Percentiles rank a stretch among this genome's conserved stretches.
These are phyloP conservation scores for Fonsecaea nubica DNA, from an alignment of 2,329 filamentous ascomycete genomes.

Conservation along the genomic window DNA sequence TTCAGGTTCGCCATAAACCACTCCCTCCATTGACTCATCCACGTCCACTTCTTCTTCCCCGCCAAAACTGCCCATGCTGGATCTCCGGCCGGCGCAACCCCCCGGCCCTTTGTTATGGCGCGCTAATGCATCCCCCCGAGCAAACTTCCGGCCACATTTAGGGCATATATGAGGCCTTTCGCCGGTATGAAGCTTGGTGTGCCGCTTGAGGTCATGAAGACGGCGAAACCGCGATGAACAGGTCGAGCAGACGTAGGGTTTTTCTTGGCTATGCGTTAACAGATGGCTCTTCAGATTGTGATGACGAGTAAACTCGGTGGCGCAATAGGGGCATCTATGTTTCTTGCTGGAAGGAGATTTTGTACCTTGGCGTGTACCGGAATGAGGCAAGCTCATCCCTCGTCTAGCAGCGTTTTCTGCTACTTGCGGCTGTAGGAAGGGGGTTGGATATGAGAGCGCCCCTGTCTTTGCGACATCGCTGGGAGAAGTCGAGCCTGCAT, in stretches of 20 bases:
- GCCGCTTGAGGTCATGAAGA: slow-evolving; percentile 92
- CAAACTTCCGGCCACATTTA: slow-evolving; percentile 93
- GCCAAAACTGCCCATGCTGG: slow-evolving; percentile 82
- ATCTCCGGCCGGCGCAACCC: slow-evolving; percentile 88
- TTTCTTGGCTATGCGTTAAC: slow-evolving; percentile 96
- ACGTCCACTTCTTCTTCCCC: slow-evolving; percentile 70
- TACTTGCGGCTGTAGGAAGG: slow-evolving; percentile 56
- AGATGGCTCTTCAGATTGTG: slow-evolving; percentile 98
- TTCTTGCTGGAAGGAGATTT: slow-evolving; percentile 81
- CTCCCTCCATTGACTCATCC: slow-evolving; percentile 68
- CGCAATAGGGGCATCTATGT: slow-evolving; percentile 95
- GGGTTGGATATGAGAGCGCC: slow-evolving; percentile 69
- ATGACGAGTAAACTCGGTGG: slow-evolving; percentile 94
- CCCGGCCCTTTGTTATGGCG: slow-evolving; percentile 95
- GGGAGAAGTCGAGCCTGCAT: slow-evolving; percentile 49
- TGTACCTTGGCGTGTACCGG: slow-evolving; percentile 64
- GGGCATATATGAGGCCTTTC: slow-evolving; percentile 94
- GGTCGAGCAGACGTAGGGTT: slow-evolving; percentile 92
- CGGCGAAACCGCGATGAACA: slow-evolving; percentile 91
- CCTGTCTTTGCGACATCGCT: slow-evolving; percentile 55
- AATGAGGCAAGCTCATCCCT: slow-evolving; percentile 64
- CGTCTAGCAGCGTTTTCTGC: slow-evolving; percentile 59
- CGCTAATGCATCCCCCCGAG: slow-evolving; percentile 90
- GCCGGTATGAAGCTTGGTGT: slow-evolving; percentile 94
- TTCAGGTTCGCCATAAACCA: slow-evolving; percentile 63